phyloP scores from a whole-genome alignment of 106 monocot species.

The Triglochin maritima region DNA sequence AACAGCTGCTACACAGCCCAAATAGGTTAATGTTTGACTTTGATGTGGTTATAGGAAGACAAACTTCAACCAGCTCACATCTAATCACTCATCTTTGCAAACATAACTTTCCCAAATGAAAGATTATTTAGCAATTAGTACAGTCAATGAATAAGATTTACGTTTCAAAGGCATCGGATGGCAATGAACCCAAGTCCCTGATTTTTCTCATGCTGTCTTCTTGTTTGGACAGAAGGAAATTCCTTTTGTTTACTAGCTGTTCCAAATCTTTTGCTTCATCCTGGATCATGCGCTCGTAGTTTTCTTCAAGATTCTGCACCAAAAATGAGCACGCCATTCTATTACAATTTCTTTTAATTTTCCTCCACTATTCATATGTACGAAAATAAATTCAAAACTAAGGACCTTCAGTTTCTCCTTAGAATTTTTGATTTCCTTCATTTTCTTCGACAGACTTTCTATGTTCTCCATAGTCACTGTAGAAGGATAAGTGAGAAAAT shows the following conservation, averaged over 20 bases:
- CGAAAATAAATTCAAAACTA: neutral
- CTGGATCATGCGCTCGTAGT: slow-evolving; percentile 59
- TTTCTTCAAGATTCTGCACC: slow-evolving; percentile 55
- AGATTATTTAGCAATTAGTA: too few species aligned
- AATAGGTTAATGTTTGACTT: too few species aligned
- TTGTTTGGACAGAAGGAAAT: slow-evolving; percentile 63
- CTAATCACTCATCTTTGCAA: too few species aligned
- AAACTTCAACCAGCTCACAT: too few species aligned
- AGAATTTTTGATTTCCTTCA: slow-evolving; percentile 32
- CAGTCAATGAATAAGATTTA: slow-evolving; percentile 8
- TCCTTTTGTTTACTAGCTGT: slow-evolving; percentile 70
- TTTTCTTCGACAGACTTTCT: slow-evolving; percentile 39
- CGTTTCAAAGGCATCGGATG: slow-evolving; percentile 96
- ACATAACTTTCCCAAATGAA: too few species aligned
- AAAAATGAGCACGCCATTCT: neutral
- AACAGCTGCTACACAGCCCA: too few species aligned
- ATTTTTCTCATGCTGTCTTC: slow-evolving; percentile 90
- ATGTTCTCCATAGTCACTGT: slow-evolving; percentile 38
- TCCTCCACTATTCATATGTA: too few species aligned
- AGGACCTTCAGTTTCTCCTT: slow-evolving; percentile 62
- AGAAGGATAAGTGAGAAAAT: slow-evolving; percentile 1
- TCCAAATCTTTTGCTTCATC: slow-evolving; percentile 89
- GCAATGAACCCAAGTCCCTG: slow-evolving; percentile 88
- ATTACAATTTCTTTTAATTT: neutral
- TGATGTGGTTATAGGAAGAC: too few species aligned